Evolutionary conservation across 345 rosid species (phyloP), one percentile per base, ranked within the genome.

Genomic region (Geranium rotundifolium): DNA sequence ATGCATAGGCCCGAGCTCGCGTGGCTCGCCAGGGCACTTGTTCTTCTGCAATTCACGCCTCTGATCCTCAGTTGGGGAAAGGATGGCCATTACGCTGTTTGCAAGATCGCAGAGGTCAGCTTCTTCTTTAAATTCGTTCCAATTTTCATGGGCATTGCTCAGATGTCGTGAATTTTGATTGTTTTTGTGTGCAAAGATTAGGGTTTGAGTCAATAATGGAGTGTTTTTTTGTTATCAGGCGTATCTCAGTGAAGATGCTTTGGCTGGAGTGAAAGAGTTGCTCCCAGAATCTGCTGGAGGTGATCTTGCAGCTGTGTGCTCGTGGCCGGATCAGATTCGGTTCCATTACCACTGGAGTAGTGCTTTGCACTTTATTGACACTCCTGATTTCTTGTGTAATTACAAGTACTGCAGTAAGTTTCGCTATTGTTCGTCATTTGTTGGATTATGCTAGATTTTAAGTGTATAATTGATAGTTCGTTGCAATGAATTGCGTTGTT

Each of bases 321-420:
- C 99, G 14, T 93, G 99, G 96, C 54, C 99, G 17, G 99, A 93
- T 79, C 76, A 84, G 63, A 69, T 93, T 29, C 83, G 87, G 39
- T 85, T 69, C 64, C 85, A 71, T 57, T 84, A 77, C 82, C 77
- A 73, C 62, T 90, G 99, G 97, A 84, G 86, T 73, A 83, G 90
- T 61, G 82, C 90, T 65, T 71, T 93, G 57, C 99, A 93, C 81
- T 93, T 84, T 73, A 72, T 85, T 62, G 95, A 90, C 72, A 93
- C 99, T 2, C 99, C 96, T 56, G 96, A 90, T 76, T 93, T 86
- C 79, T 73, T 57, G 78, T 93, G 97, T 77, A 93, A 81, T 74
- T 93, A 93, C 57, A 63, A 77, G 10, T 90, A 90, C 74, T 82
- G 86, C 69, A 80, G 99, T 93, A 67, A 65, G 96, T 83, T 74